phyloP scores from a whole-genome alignment of 257 asterid genomes.

The Oldenlandia corymbosa region DNA sequence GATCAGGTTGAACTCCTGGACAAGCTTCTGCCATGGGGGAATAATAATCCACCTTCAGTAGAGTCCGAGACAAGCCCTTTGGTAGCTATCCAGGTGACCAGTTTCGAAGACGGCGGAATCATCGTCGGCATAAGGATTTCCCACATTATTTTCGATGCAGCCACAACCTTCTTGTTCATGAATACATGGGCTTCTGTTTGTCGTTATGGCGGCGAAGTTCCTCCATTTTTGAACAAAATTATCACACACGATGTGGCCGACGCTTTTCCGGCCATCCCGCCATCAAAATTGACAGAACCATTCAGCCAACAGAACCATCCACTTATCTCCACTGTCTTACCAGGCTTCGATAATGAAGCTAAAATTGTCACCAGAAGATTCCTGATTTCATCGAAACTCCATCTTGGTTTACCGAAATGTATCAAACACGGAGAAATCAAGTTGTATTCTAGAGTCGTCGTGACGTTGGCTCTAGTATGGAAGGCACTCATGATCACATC shows the following conservation, averaged over 20 bases:
- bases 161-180: not conserved
- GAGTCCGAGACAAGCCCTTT: not conserved
- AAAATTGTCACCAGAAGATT: not conserved
- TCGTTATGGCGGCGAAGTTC: not conserved
- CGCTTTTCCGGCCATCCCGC: not conserved
- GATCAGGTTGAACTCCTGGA: not conserved
- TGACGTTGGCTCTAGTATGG: conserved; percentile 4
- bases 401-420: too few relatives aligned
- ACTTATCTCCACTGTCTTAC: not conserved
- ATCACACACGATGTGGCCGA: not conserved
- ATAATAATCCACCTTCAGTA: not conserved
- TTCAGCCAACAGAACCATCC: not conserved
- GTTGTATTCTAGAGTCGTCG: too few relatives aligned
- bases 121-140: conserved; percentile 2
- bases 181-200: conserved; percentile 10
- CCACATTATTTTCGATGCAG: conserved; percentile 8
- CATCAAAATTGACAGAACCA: too few relatives aligned
- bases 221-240: not conserved
- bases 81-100: conserved; percentile 1
- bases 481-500: not conserved
- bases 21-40: conserved; percentile 4
- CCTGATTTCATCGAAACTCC: not conserved
- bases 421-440: too few relatives aligned
- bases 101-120: conserved; percentile 9
- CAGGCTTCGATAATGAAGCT: not conserved